Conservation (phyloP, 306 rosid species). For the Trifolium fragiferum region DNA sequence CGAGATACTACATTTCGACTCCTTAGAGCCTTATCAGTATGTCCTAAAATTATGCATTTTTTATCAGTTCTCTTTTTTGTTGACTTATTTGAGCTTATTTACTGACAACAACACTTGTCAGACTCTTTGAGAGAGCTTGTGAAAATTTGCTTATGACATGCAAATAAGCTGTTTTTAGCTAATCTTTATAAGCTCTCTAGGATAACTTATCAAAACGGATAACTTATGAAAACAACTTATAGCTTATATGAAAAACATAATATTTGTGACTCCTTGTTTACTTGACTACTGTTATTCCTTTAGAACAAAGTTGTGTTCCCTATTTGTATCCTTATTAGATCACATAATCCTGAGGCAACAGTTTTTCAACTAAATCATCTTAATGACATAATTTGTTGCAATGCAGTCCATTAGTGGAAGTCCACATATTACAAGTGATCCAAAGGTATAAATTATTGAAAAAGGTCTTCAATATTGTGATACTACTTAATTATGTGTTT, state of each 20-base stretch:
- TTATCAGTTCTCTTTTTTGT: not conserved
- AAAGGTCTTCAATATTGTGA: slow-evolving; percentile 12
- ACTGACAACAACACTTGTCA: not conserved
- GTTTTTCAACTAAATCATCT: not conserved
- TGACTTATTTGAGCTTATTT: no score
- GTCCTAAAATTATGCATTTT: slow-evolving; percentile 40
- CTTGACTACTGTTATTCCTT: not conserved
- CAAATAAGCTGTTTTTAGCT: not conserved
- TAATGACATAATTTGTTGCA: slow-evolving; percentile 28
- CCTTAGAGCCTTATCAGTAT: slow-evolving; percentile 73
- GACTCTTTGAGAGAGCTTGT: not conserved
- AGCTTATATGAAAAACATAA: no score
- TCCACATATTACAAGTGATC: slow-evolving; percentile 43
- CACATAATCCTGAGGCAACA: not conserved
- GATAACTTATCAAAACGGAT: no score
- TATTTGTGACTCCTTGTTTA: no score
- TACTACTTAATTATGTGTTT: not conserved
- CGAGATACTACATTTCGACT: slow-evolving; percentile 63
- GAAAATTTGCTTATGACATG: not conserved
- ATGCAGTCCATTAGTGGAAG: slow-evolving; percentile 37
- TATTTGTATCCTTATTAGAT: not conserved
- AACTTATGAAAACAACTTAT: no score
- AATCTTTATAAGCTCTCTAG: not conserved
- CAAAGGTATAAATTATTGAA: slow-evolving; percentile 40
- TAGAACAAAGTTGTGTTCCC: slow-evolving; percentile 1